These are phyloP conservation scores for Exutisphaerella laricina DNA, from an alignment of 2,329 filamentous ascomycete species.

Conservation along the genomic window DNA sequence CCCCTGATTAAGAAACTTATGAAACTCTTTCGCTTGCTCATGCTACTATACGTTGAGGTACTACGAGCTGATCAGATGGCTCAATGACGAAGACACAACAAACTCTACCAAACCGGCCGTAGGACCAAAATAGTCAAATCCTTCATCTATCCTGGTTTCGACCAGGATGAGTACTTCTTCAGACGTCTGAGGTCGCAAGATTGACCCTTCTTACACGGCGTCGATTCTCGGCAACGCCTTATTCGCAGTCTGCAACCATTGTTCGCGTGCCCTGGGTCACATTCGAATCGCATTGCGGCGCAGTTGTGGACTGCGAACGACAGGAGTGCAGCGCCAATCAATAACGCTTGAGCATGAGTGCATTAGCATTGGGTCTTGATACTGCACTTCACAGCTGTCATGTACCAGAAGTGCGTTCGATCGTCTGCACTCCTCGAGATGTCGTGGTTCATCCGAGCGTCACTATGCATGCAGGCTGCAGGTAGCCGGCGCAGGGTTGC, in stretches of 20 bases:
- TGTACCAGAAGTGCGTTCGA: background rate
- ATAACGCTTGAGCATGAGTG: background rate
- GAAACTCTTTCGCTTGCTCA: too few relatives aligned
- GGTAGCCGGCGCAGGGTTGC: conserved; percentile 2
- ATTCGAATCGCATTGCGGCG: too few relatives aligned
- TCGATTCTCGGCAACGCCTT: background rate
- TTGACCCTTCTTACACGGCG: background rate
- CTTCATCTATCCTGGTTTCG: too few relatives aligned
- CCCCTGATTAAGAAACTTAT: too few relatives aligned
- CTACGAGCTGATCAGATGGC: too few relatives aligned
- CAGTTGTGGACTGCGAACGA: background rate
- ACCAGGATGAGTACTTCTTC: background rate
- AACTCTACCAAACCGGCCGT: too few relatives aligned
- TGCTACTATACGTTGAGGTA: too few relatives aligned
- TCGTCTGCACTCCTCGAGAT: conserved; percentile 2
- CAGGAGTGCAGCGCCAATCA: conserved; percentile 1
- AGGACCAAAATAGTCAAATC: too few relatives aligned
- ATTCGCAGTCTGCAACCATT: background rate
- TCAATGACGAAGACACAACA: too few relatives aligned
- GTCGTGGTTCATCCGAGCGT: background rate
- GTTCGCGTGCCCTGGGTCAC: too few relatives aligned
- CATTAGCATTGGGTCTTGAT: background rate
- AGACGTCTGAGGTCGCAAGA: background rate
- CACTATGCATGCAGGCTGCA: conserved; percentile 1
- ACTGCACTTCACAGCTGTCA: background rate